Conservation (phyloP, 441 rosid species). For the Biscutella laevigata region DNA sequence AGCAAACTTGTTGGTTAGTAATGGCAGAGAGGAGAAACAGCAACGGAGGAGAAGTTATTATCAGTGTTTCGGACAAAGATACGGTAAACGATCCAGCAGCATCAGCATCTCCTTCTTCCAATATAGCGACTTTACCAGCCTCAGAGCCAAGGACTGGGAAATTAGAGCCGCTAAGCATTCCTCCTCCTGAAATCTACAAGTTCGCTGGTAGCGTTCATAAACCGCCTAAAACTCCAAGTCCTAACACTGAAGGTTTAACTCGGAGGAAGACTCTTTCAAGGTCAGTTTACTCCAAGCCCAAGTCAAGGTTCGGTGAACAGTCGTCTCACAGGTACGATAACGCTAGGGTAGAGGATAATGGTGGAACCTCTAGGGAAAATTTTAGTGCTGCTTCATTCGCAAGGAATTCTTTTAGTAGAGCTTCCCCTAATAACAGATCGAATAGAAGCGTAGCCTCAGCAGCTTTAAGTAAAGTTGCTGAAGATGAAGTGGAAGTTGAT, state of each 20-base stretch:
- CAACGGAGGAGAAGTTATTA: constrained; percentile 35
- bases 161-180: constrained; percentile 9
- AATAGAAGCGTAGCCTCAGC: constrained; percentile 23
- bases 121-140: constrained; percentile 3
- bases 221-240: constrained; percentile 53
- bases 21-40: constrained; percentile 35
- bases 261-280: constrained; percentile 41
- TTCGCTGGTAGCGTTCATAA: constrained; percentile 31
- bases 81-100: constrained; percentile 12
- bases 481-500: constrained; percentile 26
- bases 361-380: constrained; percentile 28
- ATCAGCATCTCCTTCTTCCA: constrained; percentile 21
- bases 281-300: constrained; percentile 62
- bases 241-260: constrained; percentile 24
- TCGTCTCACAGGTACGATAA: constrained; percentile 29
- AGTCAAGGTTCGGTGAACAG: constrained; percentile 74
- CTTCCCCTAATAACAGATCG: constrained; percentile 41
- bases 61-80: constrained; percentile 38
- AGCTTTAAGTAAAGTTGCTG: constrained; percentile 31
- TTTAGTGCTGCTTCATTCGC: constrained; percentile 28
- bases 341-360: constrained; percentile 30
- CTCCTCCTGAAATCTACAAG: constrained; percentile 18
- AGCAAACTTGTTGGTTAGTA: background rate
- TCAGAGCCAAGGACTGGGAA: background rate
- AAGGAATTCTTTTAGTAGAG: constrained; percentile 32